Base-by-base conservation (phyloP, 1,284 basidiomycete species). In the Moesziomyces sp. region DNA sequence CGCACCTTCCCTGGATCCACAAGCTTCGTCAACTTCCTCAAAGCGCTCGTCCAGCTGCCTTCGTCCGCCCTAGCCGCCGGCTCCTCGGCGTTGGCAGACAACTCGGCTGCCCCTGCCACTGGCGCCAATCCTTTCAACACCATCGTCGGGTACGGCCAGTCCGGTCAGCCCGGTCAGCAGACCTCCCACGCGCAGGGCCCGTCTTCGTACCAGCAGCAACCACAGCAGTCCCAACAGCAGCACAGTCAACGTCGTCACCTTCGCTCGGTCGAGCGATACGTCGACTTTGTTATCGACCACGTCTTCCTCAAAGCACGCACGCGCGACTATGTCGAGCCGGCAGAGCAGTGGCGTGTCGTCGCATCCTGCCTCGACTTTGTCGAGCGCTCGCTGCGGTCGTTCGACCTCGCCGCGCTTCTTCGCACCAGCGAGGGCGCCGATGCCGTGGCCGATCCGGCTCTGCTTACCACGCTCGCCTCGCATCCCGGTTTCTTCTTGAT, bases 401-500 rank as follows among this genome's bases (percentile, higher is more conserved):
- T 92, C 84, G 90, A 94, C 79, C 86, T 97, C 52, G 90, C 77
- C 46, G 44, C 61, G 35, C 51, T 80, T 56, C 56, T 76, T 3
- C 47, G 43, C 26, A 55, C 28, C 45, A 63, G 52, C 45, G 60
- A 81, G 8, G 58, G 69, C 19, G 48, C 71, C 26, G 68, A 73
- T 13, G 68, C 66, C 11, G 67, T 69, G 5, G 55, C 70, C 4
- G 79, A 80, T 18, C 77, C 85, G 0, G 79, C 81, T 1, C 79
- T 54, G 48, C 58, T 84, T 34, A 73, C 67, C 4, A 77, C 72
- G 34, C 76, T 91, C 2, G 72, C 64, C 24, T 67, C 62, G 52
- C 93, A 97, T 83, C 94, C 96, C 0, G 96, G 94, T 1, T 95
- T 93, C 83, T 90, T 93, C 53, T 86, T 98, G 54, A 89, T 96